Evolutionary conservation across 176 grass and related monocot species (phyloP).

Genomic region (Eleusine indica): DNA sequence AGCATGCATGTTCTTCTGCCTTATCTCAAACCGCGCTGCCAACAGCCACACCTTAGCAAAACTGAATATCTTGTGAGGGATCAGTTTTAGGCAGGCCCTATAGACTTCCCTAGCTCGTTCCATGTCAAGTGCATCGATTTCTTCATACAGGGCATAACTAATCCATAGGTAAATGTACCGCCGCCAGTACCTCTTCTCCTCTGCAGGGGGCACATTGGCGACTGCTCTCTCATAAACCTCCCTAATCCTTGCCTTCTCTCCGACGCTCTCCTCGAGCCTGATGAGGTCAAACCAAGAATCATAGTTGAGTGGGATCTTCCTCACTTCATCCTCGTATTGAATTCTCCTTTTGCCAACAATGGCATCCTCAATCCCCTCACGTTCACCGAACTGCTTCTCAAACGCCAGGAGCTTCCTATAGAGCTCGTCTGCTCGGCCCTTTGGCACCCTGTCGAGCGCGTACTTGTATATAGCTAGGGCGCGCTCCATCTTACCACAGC

Average conservation of each 20-base stretch:
- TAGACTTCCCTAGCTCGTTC: conserved; percentile 69
- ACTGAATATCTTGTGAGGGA: conserved; percentile 80
- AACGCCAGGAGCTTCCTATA: conserved; percentile 71
- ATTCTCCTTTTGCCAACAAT: conserved; percentile 68
- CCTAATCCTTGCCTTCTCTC: conserved; percentile 61
- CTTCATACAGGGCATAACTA: conserved; percentile 83
- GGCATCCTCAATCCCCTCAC: conserved; percentile 63
- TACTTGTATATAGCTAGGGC: conserved; percentile 70
- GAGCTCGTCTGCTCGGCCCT: conserved; percentile 68
- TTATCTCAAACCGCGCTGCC: conserved; percentile 77
- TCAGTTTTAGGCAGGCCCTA: conserved; percentile 63
- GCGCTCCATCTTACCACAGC: conserved; percentile 63
- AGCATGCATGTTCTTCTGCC: conserved; percentile 57
- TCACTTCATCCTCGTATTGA: conserved; percentile 84
- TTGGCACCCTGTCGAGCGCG: conserved; percentile 62
- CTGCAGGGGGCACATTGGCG: conserved; percentile 75
- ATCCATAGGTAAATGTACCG: conserved; percentile 86
- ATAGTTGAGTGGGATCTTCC: conserved; percentile 80
- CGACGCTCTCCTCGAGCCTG: conserved; percentile 69
- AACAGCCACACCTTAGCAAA: conserved; percentile 89
- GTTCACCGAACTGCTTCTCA: conserved; percentile 70
- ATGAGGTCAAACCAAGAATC: conserved; percentile 87
- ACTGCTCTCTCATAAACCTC: conserved; percentile 83
- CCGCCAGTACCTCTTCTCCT: conserved; percentile 87
- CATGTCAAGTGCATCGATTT: conserved; percentile 71